Base-by-base conservation (phyloP, 805 yeast species). In the Saturnispora halmiae region DNA sequence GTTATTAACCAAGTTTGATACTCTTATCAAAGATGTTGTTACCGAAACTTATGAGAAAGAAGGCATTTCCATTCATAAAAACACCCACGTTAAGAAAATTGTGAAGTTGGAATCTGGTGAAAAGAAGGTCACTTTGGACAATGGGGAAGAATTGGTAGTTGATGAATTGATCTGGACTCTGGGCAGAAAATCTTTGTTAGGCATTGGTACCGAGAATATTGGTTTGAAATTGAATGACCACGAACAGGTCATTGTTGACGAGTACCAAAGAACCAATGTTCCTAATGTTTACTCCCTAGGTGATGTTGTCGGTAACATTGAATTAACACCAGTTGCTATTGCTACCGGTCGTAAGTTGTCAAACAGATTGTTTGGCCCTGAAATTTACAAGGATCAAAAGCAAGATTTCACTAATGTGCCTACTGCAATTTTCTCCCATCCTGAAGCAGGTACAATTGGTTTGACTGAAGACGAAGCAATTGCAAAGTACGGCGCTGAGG, bases 261-360 rank as follows among this genome's bases (percentile, higher is more conserved):
- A 86, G 64, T 90, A 66, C 64, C 97, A 92, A 70, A 75, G 77
- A 56, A 82, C 96, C 7, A 69, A 75, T 38, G 73, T 82, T 48
- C 66, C 74, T 42, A 72, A 77, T 59, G 70, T 92, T 48, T 85
- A 72, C 59, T 81, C 98, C 2, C 67, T 92, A 34, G 99, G 99
- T 56, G 99, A 92, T 61, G 94, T 90, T 45, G 82, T 84, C 33
- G 96, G 96, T 47, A 78, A 82, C 24, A 82, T 84, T 34, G 97
- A 92, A 67, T 73, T 92, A 54, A 92, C 99, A 2, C 99, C 99
- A 7, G 96, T 87, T 33, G 98, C 98, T 29, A 92, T 92, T 66
- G 96, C 98, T 28, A 88, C 98, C 8, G 99, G 99, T 46, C 80
- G 99, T 64, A 84, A 77, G 60, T 72, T 92, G 51, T 76, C 96